Evolutionary conservation across 2,329 filamentous ascomycete genomes (phyloP).

Genomic region (Ascosphaera apis): DNA sequence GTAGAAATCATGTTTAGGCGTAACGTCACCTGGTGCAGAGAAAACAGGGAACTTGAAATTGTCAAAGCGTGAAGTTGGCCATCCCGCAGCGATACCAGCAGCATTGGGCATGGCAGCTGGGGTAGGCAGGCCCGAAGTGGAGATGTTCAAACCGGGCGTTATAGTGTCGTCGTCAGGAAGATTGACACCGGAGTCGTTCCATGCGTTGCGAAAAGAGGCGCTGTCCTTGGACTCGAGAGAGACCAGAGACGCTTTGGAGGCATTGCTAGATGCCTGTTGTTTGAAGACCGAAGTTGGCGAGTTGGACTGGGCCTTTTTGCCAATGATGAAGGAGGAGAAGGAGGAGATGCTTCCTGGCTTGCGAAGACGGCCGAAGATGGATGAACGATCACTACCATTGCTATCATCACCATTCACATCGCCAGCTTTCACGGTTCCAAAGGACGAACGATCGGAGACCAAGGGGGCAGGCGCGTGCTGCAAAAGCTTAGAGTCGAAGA

Average conservation of each 20-base stretch:
- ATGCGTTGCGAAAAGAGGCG: constrained; percentile 87
- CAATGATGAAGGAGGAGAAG: constrained; percentile 88
- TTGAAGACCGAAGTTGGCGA: constrained; percentile 80
- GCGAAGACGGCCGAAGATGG: constrained; percentile 72
- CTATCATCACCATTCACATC: too few relatives aligned
- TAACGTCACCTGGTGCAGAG: constrained; percentile 48
- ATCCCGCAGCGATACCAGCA: constrained; percentile 33
- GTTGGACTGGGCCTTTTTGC: constrained; percentile 81
- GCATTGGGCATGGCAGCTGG: too few relatives aligned
- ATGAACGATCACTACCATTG: constrained; percentile 57
- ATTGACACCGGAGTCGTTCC: constrained; percentile 95
- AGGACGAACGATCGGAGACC: constrained; percentile 60
- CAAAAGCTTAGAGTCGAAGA: constrained; percentile 89
- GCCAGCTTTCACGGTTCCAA: too few relatives aligned
- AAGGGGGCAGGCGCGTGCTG: constrained; percentile 71
- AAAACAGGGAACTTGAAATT: constrained; percentile 45
- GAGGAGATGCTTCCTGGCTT: constrained; percentile 90
- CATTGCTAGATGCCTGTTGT: constrained; percentile 63
- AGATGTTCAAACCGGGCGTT: constrained; percentile 46
- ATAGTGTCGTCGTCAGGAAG: constrained; percentile 60
- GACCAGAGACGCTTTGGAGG: constrained; percentile 84
- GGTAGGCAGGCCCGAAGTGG: too few relatives aligned
- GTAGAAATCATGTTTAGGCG: constrained; percentile 60
- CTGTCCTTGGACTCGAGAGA: constrained; percentile 90
- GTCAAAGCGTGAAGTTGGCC: constrained; percentile 27